phyloP scores from a whole-genome alignment of 1,284 basidiomycete species.

The Cutaneotrichosporon sp. region DNA sequence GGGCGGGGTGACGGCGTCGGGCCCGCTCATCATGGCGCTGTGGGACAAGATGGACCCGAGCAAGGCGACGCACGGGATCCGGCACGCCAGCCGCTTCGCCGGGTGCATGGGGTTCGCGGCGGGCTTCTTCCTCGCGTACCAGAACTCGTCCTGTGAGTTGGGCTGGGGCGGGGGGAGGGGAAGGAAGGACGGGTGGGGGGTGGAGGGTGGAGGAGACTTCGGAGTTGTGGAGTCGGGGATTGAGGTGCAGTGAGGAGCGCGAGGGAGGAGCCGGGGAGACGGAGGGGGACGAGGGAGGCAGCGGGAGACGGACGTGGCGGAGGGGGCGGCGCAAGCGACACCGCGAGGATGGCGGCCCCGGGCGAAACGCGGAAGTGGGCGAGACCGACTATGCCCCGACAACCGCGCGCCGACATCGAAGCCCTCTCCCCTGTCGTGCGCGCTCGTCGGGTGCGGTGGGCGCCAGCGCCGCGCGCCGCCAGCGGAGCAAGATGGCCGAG shows the following conservation, averaged over 20 bases:
- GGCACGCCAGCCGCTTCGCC: slow-evolving; percentile 56
- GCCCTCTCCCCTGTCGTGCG: no score
- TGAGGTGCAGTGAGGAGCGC: background rate
- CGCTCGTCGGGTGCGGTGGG: no score
- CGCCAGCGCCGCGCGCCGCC: no score
- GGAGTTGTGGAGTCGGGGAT: background rate
- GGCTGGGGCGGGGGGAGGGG: background rate
- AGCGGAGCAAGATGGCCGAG: no score
- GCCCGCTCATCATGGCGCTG: slow-evolving; percentile 35
- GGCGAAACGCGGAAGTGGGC: no score
- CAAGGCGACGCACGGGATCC: slow-evolving; percentile 41
- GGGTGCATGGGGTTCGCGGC: slow-evolving; percentile 71
- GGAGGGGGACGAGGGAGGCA: background rate
- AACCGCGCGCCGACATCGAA: no score
- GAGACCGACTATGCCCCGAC: no score
- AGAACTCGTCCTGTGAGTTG: slow-evolving; percentile 76
- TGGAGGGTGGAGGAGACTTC: background rate
- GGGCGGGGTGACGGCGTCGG: slow-evolving; percentile 73
- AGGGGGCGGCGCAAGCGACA: no score
- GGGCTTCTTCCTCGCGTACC: slow-evolving; percentile 93
- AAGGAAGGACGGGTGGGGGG: background rate
- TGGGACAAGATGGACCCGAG: slow-evolving; percentile 31
- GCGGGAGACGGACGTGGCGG: background rate
- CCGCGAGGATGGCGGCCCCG: no score
- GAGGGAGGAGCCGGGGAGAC: background rate